Evolutionary conservation across 2,329 filamentous ascomycete genomes (phyloP).

Genomic region (Monosporascus sp.): DNA sequence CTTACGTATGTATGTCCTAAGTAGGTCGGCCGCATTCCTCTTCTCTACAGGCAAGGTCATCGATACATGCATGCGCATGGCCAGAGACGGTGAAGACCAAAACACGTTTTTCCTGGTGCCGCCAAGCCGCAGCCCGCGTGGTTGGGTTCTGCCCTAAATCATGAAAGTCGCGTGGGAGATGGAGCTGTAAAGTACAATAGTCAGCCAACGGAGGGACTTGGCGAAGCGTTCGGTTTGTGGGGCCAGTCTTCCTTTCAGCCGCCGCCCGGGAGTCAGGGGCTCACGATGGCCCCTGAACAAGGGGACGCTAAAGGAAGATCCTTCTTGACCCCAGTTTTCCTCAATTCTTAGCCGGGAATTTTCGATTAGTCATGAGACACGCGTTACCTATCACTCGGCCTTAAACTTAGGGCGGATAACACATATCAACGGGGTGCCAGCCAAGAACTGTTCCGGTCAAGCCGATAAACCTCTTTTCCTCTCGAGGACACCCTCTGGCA

Average conservation of each 20-base stretch:
- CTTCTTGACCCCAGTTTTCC: background rate
- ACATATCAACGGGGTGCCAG: too few relatives aligned
- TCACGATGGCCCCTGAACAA: background rate
- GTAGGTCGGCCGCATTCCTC: too few relatives aligned
- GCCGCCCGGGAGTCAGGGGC: background rate
- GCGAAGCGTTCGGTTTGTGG: background rate
- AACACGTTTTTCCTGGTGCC: too few relatives aligned
- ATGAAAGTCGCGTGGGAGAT: background rate
- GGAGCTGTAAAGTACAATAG: background rate
- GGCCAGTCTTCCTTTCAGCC: background rate
- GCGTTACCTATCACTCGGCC: background rate
- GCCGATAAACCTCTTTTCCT: too few relatives aligned
- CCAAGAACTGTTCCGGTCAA: too few relatives aligned
- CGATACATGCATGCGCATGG: too few relatives aligned
- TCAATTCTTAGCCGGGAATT: background rate
- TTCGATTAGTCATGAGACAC: background rate
- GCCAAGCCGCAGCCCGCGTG: too few relatives aligned
- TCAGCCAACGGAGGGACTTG: background rate
- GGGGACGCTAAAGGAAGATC: background rate
- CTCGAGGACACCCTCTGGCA: too few relatives aligned
- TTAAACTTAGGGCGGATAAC: background rate
- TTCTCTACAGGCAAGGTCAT: too few relatives aligned
- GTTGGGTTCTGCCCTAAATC: too few relatives aligned
- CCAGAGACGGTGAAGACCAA: too few relatives aligned
- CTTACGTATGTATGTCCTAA: too few relatives aligned